Base-by-base conservation (phyloP, 164 flowering plant species). In the Buxus sempervirens region DNA sequence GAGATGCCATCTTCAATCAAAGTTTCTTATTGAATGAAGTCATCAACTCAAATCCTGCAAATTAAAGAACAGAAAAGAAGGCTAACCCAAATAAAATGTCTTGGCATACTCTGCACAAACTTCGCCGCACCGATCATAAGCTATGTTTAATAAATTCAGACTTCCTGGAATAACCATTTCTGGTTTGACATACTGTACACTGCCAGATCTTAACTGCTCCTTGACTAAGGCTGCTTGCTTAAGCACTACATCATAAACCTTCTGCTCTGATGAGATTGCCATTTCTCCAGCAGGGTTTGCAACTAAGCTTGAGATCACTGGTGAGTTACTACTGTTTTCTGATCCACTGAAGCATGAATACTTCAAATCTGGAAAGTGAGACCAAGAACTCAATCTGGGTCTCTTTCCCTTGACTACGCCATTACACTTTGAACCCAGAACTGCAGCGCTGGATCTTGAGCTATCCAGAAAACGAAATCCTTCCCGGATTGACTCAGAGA, bases 21-120 rank as follows among this genome's bases (percentile, higher is more conserved):
- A n/a, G 48, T 10, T 22, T 0, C 20, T 19, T n/a, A 21, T 21
- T n/a, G 36, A 58, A 26, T 32, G 32, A 13, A 14, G 2, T 10
- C 5, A 23, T 23, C 21, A 64, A 64, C 23, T n/a, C 0, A 49
- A 4, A 53, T 0, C 27, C 4, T 5, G 20, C 19, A 1, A 28
- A 18, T 62, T 32, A 61, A 49, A 63, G 42, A 58, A 28, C 4
- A 20, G 36, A 51, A 36, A 14, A 61, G 74, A 71, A 72, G 54
- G 55, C 85, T 70, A 69, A 92, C 98, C 98, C 77, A 93, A 73
- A 73, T 90, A 93, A 80, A 93, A 93, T 45, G 98, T 93, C 79
- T 93, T 93, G 36, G 98, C 96, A 81, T 93, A 90, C 78, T 93
- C 96, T 0, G 93, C 96, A 69, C 98, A 93, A 26, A 93, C 89